Conservation (phyloP, 805 yeast species). For the Ogataea henricii region DNA sequence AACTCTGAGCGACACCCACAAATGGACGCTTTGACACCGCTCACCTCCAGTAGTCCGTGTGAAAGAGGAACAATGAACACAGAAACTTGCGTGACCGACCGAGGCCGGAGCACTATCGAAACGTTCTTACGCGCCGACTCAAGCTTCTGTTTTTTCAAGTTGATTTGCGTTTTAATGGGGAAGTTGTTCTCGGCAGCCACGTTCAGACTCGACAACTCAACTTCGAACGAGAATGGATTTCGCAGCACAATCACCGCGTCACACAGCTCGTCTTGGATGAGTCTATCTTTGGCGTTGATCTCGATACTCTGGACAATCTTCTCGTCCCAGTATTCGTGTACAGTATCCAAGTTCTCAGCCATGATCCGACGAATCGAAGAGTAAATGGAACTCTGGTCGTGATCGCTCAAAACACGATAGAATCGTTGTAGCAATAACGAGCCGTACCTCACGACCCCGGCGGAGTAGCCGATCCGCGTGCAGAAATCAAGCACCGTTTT, state of each 20-base stretch:
- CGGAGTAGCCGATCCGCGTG: constrained; percentile 49
- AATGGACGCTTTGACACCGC: constrained; percentile 53
- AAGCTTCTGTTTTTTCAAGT: constrained; percentile 18
- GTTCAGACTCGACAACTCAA: constrained; percentile 54
- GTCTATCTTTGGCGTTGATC: constrained; percentile 15
- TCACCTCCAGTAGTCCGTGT: constrained; percentile 50
- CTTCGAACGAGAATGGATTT: constrained; percentile 79
- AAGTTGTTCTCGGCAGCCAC: constrained; percentile 35
- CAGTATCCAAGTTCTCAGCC: not conserved
- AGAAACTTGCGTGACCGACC: constrained; percentile 39
- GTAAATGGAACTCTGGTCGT: constrained; percentile 55
- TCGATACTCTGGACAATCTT: constrained; percentile 40
- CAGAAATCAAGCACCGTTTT: constrained; percentile 52
- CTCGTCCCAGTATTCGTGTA: constrained; percentile 71
- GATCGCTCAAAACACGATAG: constrained; percentile 51
- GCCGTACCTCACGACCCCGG: constrained; percentile 48
- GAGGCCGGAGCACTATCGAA: constrained; percentile 39
- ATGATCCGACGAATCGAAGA: constrained; percentile 36
- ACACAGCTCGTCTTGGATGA: constrained; percentile 65
- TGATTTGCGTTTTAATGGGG: constrained; percentile 30
- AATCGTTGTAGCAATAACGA: constrained; percentile 58
- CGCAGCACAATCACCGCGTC: constrained; percentile 61
- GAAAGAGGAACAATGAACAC: constrained; percentile 50
- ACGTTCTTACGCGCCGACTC: constrained; percentile 18
- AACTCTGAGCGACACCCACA: constrained; percentile 50